Evolutionary conservation across 148 eudicot genomes (phyloP).

Genomic region (Silene latifolia): DNA sequence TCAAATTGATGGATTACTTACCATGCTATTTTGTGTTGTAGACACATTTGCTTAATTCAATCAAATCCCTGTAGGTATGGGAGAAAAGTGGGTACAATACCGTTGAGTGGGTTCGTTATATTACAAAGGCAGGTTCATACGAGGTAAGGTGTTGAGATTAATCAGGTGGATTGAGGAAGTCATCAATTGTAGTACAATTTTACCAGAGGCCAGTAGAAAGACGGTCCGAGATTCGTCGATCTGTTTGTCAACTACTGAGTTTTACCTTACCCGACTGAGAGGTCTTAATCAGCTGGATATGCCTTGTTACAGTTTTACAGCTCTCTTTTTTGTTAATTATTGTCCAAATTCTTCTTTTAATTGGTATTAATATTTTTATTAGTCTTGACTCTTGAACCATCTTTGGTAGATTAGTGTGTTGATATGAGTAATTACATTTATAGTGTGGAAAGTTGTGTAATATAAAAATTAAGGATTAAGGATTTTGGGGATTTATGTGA

Average conservation of each 20-base stretch:
- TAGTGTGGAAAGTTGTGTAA: constrained; percentile 22
- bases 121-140: constrained; percentile 92
- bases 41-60: not conserved
- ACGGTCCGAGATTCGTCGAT: not conserved
- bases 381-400: constrained; percentile 13
- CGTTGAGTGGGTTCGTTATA: constrained; percentile 97
- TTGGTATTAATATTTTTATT: constrained; percentile 20
- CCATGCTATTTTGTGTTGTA: not conserved
- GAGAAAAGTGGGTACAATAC: constrained; percentile 97
- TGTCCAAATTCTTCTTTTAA: not conserved
- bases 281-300: not conserved
- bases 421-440: constrained; percentile 26
- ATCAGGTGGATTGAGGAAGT: constrained; percentile 3
- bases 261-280: constrained; percentile 16
- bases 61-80: constrained; percentile 58
- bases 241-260: constrained; percentile 7
- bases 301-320: not conserved
- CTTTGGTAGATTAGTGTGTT: constrained; percentile 32
- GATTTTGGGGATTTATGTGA: not conserved
- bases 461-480: not conserved
- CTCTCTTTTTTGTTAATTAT: not conserved
- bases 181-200: constrained; percentile 13
- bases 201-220: constrained; percentile 4
- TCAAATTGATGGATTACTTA: not conserved
- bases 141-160: constrained; percentile 52